A percentile compares a stretch with the other conserved stretches of the same genome.
These are phyloP conservation scores for Cantharellus anzutake DNA, from an alignment of 768 basidiomycete species.

Conservation along the genomic window DNA sequence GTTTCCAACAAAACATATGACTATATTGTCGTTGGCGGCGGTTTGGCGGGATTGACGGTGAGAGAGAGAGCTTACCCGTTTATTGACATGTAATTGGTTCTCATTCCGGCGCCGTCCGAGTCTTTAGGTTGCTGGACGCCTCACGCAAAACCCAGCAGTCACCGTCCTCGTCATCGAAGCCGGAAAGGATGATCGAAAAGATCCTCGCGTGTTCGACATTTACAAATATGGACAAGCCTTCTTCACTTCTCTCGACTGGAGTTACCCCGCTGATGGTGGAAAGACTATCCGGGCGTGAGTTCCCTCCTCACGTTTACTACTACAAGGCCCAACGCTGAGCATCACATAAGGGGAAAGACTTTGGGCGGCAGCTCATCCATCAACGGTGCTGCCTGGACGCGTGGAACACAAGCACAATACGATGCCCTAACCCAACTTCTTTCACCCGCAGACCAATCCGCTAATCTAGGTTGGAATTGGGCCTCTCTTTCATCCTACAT, in stretches of 20 bases:
- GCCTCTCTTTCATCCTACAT: constrained; percentile 18
- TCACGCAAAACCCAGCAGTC: constrained; percentile 24
- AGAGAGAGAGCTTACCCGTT: background rate
- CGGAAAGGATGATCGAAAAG: constrained; percentile 27
- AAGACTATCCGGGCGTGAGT: background rate
- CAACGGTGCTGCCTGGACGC: constrained; percentile 29
- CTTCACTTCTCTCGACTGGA: constrained; percentile 27
- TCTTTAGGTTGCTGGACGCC: constrained; percentile 23
- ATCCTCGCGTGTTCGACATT: constrained; percentile 28
- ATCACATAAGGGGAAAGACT: constrained; percentile 16
- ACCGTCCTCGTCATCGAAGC: constrained; percentile 34
- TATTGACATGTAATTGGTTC: background rate
- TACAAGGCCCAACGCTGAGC: background rate
- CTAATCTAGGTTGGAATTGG: constrained; percentile 22
- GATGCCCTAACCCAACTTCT: constrained; percentile 23
- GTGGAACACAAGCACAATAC: constrained; percentile 27
- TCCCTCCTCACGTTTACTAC: background rate
- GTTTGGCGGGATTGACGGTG: constrained; percentile 25
- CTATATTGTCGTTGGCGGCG: constrained; percentile 24
- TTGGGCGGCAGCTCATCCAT: constrained; percentile 26
- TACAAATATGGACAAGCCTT: constrained; percentile 26
- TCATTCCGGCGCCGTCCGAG: background rate
- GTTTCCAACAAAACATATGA: constrained; percentile 12
- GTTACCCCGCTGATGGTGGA: constrained; percentile 17
- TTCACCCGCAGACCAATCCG: constrained; percentile 10